Percentiles rank a stretch among this genome's conserved stretches.
phyloP scores from a whole-genome alignment of 2,329 filamentous ascomycete species.

The Tolypocladium ovalisporum region DNA sequence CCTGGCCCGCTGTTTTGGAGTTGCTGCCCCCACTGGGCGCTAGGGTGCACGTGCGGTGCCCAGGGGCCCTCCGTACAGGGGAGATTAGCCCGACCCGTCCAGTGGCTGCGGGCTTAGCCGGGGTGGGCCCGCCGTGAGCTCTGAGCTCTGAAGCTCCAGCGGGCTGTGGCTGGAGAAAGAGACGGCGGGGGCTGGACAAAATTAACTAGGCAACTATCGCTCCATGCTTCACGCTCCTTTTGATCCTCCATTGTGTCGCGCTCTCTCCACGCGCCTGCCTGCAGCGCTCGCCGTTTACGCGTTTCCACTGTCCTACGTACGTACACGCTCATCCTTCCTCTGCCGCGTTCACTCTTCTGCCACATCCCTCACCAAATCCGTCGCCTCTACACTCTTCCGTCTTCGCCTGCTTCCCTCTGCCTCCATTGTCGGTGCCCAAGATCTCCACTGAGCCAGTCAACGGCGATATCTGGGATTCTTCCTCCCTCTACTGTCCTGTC shows the following conservation, averaged over 20 bases:
- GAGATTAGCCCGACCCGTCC: background rate
- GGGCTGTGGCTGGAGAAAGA: background rate
- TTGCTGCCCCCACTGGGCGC: background rate
- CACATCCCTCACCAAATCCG: background rate
- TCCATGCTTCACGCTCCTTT: background rate
- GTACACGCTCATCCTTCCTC: background rate
- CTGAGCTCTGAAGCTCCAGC: background rate
- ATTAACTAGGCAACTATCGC: background rate
- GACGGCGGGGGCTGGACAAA: background rate
- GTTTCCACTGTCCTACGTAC: background rate
- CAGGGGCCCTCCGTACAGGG: background rate
- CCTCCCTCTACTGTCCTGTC: background rate
- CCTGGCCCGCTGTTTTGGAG: background rate
- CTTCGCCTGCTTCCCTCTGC: background rate
- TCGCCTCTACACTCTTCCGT: background rate
- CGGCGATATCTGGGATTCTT: background rate
- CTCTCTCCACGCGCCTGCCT: background rate
- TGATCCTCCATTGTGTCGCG: background rate
- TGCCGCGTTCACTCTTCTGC: background rate
- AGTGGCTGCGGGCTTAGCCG: background rate
- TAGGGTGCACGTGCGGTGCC: no score
- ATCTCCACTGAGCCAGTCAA: background rate
- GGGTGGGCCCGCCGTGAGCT: background rate
- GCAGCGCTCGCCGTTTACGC: background rate
- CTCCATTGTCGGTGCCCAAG: background rate